These are phyloP conservation scores for Geosmithia putterillii DNA, from an alignment of 2,329 filamentous ascomycete species.

Conservation along the genomic window DNA sequence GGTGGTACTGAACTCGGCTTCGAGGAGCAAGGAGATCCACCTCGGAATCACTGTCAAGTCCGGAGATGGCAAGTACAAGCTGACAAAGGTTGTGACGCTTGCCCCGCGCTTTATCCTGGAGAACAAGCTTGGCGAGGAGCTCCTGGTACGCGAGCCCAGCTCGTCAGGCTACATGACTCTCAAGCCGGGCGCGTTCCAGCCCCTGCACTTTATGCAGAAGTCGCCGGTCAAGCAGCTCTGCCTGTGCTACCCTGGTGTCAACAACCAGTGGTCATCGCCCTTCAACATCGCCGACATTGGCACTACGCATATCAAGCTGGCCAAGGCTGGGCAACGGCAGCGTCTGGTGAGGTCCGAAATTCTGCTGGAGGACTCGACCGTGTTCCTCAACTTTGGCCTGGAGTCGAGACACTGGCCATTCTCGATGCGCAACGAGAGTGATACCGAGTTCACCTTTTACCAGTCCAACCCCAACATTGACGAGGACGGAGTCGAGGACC, in stretches of 20 bases:
- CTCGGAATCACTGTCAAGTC: conserved; percentile 80
- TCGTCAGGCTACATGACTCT: conserved; percentile 76
- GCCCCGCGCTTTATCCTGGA: conserved; percentile 88
- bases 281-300: conserved; percentile 96
- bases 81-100: conserved; percentile 90
- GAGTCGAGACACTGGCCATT: conserved; percentile 97
- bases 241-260: conserved; percentile 83
- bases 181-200: conserved; percentile 65
- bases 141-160: conserved; percentile 83
- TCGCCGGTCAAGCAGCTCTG: conserved; percentile 78
- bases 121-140: conserved; percentile 80
- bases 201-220: conserved; percentile 82
- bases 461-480: conserved; percentile 89
- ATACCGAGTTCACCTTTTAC: conserved; percentile 92
- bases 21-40: conserved; percentile 70
- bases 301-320: conserved; percentile 84
- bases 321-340: conserved; percentile 81
- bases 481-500: conserved; percentile 74
- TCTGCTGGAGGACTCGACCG: conserved; percentile 82
- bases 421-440: conserved; percentile 96
- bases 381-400: conserved; percentile 82
- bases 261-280: conserved; percentile 94
- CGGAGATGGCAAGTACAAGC: conserved; percentile 93
- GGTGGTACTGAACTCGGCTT: conserved; percentile 65
- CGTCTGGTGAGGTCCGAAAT: conserved; percentile 79